Evolutionary conservation across 2,329 filamentous ascomycete genomes (phyloP).

Genomic region (Taxawa tesnikishii): DNA sequence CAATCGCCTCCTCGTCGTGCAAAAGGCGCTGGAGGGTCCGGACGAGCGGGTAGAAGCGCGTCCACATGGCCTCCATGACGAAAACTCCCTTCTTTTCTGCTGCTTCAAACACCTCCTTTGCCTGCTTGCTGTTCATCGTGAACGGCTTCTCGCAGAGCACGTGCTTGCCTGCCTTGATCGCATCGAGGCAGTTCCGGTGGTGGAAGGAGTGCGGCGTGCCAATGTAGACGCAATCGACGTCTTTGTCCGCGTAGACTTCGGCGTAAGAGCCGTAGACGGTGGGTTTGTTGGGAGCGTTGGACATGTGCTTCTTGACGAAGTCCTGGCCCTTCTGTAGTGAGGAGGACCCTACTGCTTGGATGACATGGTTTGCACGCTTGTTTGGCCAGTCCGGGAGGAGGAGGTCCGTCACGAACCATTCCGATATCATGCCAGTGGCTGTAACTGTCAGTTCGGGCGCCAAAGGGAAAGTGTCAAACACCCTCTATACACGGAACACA

Average conservation of each 20-base stretch:
- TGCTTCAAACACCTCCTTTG: too few species aligned
- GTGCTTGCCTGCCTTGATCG: constrained; percentile 30
- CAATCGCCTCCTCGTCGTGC: constrained; percentile 28
- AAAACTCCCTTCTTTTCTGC: constrained; percentile 29
- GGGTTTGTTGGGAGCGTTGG: too few species aligned
- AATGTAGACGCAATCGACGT: constrained; percentile 35
- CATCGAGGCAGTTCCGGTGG: constrained; percentile 30
- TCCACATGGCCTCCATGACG: constrained; percentile 37
- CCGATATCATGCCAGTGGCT: constrained; percentile 32
- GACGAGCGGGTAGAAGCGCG: constrained; percentile 29
- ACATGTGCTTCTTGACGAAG: not conserved
- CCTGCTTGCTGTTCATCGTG: constrained; percentile 27
- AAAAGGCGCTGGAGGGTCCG: constrained; percentile 23
- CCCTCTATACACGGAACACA: too few species aligned
- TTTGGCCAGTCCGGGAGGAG: constrained; percentile 25
- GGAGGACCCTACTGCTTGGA: not conserved
- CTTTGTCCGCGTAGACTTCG: constrained; percentile 26
- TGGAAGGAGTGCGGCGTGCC: constrained; percentile 35
- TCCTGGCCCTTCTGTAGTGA: not conserved
- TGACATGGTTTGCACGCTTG: constrained; percentile 16
- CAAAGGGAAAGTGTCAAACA: too few species aligned
- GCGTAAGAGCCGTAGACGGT: constrained; percentile 27
- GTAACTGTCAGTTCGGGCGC: too few species aligned
- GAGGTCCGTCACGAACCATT: constrained; percentile 34
- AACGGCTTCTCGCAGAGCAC: constrained; percentile 37